Evolutionary conservation across 2,329 filamentous ascomycete genomes (phyloP), one percentile per base, ranked within the genome.

Genomic region (Fonsecaea pedrosoi): DNA sequence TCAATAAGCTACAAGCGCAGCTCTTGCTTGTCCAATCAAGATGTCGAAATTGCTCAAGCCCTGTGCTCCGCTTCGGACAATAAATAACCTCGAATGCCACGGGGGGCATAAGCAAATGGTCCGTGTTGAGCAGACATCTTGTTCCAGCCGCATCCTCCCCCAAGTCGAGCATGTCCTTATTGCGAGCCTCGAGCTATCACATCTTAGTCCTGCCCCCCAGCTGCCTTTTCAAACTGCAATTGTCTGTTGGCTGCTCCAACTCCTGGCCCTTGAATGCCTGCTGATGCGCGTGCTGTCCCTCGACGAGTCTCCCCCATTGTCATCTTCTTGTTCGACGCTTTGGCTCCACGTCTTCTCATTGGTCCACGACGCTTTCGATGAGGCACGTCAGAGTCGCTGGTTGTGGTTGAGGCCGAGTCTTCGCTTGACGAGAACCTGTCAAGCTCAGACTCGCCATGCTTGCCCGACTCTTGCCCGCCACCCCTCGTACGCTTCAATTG

Each of bases 401-500:
- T 54, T 30, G 32, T 35, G 32, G 54, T 34, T 7, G 59, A 54
- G 25, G 45, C 48, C 15, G 59, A 38, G 25, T 54, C 45, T n/a
- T 61, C 48, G 34, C 59, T 61, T 21, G 30, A 18, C 42, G 3
- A n/a, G 30, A 25, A 21, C 8, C 32, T 25, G 15, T 30, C 40
- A 9, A 50, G 12, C 9, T 50, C 45, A 18, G 15, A 25, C 18
- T 25, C 45, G 38, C 30, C 34, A 30, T 8, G 3, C 13, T 40
- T 37, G 48, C 25, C 15, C 32, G 18, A n/a, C 12, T 18, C 30
- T 13, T 8, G 30, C 15, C 50, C n/a, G 4, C n/a, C n/a, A 25
- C 42, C 32, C 18, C 21, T 54, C 10, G 10, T 12, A 32, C 62
- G 62, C 55, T 68, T 68, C 58, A 62, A 25, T 9, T 62, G 53